Evolutionary conservation across 805 yeast species (phyloP).

Genomic region (Clavispora vitiphila): DNA sequence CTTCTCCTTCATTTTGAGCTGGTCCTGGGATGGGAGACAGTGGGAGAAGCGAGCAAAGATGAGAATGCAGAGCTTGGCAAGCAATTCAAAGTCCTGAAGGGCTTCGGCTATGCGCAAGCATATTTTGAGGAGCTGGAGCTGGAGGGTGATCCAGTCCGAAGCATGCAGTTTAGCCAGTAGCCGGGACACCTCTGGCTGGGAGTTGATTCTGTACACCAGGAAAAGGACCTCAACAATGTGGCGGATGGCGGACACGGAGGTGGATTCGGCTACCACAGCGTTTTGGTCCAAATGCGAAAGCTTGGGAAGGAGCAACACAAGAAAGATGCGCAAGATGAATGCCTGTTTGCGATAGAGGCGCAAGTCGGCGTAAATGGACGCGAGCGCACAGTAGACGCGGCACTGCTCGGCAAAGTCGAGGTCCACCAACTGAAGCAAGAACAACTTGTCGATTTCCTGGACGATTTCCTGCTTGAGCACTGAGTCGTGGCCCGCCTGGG

Average conservation of each 20-base stretch:
- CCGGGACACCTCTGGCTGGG: conserved; percentile 24
- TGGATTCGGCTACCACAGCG: conserved; percentile 1
- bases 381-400: conserved; percentile 59
- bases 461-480: conserved; percentile 39
- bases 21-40: conserved; percentile 56
- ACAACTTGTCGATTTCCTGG: conserved; percentile 30
- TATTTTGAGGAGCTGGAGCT: conserved; percentile 48
- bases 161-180: conserved; percentile 18
- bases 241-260: conserved; percentile 18
- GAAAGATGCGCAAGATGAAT: conserved; percentile 60
- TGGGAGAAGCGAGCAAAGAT: conserved; percentile 53
- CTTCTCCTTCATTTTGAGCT: conserved; percentile 36
- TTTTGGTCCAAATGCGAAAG: conserved; percentile 12
- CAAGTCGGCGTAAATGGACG: conserved; percentile 57
- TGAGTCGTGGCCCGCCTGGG: conserved; percentile 4
- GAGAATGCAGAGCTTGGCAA: conserved; percentile 45
- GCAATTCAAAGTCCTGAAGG: conserved; percentile 37
- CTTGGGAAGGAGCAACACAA: conserved; percentile 47
- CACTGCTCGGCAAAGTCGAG: conserved; percentile 47
- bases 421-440: conserved; percentile 31
- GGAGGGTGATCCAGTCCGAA: conserved; percentile 50
- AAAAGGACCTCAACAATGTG: conserved; percentile 47
- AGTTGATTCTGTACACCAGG: conserved; percentile 49
- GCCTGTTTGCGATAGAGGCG: conserved; percentile 64
- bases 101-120: conserved; percentile 52